Base-by-base conservation (phyloP, 2,329 filamentous ascomycete genomes). In the Pyrenochaeta sp. region DNA sequence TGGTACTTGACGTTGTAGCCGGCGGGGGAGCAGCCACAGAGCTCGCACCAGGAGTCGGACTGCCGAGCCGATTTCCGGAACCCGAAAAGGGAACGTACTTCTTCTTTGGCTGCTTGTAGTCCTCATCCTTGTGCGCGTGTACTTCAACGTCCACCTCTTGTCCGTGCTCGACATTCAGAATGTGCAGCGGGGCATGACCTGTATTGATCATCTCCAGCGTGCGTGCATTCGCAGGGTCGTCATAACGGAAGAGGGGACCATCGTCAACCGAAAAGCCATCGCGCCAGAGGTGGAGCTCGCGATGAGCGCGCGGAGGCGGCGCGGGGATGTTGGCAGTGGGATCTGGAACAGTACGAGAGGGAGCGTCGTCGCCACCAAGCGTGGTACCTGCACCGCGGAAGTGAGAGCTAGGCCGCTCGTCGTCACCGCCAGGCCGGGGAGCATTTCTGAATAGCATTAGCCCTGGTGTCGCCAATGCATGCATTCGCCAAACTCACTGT, bases 261-360 rank as follows among this genome's bases (percentile, higher is more conserved):
- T 95, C 91, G 58, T 93, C 91, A 59, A 96, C 88, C 64, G 91
- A 94, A 79, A 95, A 94, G 13, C 92, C 92, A 72, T 96, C 89
- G 42, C 85, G 84, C 92, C 92, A 96, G 44, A 95, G 84, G 71
- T 94, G 91, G 52, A 96, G 83, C 10, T 87, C 85, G 50, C 91
- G 88, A 50, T 87, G 86, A 59, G 90, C 87, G 5, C 85, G 84
- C 34, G 84, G 80, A 9, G 77, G 79, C 15, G 74, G 77, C 52
- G 68, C 71, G 7, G 74, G 68, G 46, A 70, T 69, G 57, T 64
- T 73, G 50, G 74, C 75, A 22, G 64, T 77, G 28, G 90, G 86
- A 64, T 91, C 88, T 43, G 88, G 87, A 50, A 95, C 86, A 25
- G 82, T 81, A 58, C 88, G 86, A 66, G 90, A 93, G 56, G 89